Evolutionary conservation across 495 filamentous ascomycete species (phyloP), one percentile per base, ranked within the genome.

Genomic region (Penicillium macrosclerotiorum): DNA sequence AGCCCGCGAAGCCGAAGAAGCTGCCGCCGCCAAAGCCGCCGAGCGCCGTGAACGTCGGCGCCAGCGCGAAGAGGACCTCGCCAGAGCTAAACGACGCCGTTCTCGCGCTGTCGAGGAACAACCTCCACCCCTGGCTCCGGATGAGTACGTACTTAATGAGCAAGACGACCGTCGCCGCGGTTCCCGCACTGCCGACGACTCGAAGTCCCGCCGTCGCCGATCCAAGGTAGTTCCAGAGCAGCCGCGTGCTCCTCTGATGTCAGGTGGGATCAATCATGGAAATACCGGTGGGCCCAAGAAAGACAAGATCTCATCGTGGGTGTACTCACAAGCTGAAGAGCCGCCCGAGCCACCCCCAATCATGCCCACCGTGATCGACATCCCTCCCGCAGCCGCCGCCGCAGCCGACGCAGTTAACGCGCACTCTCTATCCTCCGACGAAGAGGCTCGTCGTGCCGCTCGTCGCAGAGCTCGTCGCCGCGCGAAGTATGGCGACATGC

Each of bases 221-320:
- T 67, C 66, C 17, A 63, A 56, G 18, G 59, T 52, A 0, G 43
- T 54, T 14, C 41, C 48, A 22, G 58, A 49, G 19, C 44, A 40
- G 16, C 19, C 17, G 5, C 43, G 25, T 6, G 48, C 43, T 5
- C 63, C 63, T 8, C 51, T 60, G 48, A 65, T 63, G 61, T 40
- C 57, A 24, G 62, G 63, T 23, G 64, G 54, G 12, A 22, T 62
- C 17, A 52, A 55, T 23, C 48, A 48, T 13, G 49, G 55, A 11
- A 24, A 40, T 6, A 42, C 30, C 25, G 60, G 60, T 25, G 42
- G 40, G 13, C 24, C 19, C 14, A 57, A 57, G 45, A 67, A 65
- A 53, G 76, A 82, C 40, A 81, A 84, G 56, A 83, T 77, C 34
- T 72, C 77, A 2, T 79, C 76, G 3, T 84, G 80, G 80, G 75